A percentile compares a stretch with the other conserved stretches of the same genome.
phyloP scores from a whole-genome alignment of 2,329 filamentous ascomycete genomes.

The Paraphaeosphaeria sporulosa region DNA sequence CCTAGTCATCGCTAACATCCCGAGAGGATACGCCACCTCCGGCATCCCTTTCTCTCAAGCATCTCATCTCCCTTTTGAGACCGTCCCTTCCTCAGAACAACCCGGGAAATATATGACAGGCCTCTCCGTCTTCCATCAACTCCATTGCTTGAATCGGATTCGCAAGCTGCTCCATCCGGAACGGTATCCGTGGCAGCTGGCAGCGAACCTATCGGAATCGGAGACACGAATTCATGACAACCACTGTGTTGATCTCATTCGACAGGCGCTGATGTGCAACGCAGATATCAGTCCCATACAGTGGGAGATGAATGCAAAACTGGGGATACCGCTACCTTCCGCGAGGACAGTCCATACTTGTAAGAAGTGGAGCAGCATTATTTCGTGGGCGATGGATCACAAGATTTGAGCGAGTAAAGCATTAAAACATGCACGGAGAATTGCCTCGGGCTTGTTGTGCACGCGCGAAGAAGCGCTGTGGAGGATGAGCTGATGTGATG shows the following conservation, averaged over 20 bases:
- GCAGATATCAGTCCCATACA: conserved; percentile 2
- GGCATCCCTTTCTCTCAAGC: neutral
- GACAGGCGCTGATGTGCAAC: neutral
- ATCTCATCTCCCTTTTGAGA: neutral
- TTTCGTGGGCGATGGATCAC: neutral
- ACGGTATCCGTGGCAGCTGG: neutral
- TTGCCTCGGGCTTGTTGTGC: no score
- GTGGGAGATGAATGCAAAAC: neutral
- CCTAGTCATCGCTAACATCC: neutral
- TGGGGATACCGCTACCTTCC: neutral
- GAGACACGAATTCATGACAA: neutral
- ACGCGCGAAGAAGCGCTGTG: no score
- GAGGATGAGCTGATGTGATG: no score
- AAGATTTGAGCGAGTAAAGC: neutral
- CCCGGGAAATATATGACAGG: neutral
- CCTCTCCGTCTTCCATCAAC: conserved; percentile 1
- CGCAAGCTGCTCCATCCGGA: neutral
- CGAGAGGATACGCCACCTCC: neutral
- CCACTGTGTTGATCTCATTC: neutral
- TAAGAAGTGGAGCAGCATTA: neutral
- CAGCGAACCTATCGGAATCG: neutral
- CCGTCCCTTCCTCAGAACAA: neutral
- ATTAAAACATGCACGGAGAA: neutral
- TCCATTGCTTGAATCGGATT: neutral
- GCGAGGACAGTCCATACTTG: neutral